A percentile compares a stretch with the other conserved stretches of the same genome.
These are phyloP conservation scores for Pyrenochaeta sp. DNA, from an alignment of 2,329 filamentous ascomycete genomes.

Conservation along the genomic window DNA sequence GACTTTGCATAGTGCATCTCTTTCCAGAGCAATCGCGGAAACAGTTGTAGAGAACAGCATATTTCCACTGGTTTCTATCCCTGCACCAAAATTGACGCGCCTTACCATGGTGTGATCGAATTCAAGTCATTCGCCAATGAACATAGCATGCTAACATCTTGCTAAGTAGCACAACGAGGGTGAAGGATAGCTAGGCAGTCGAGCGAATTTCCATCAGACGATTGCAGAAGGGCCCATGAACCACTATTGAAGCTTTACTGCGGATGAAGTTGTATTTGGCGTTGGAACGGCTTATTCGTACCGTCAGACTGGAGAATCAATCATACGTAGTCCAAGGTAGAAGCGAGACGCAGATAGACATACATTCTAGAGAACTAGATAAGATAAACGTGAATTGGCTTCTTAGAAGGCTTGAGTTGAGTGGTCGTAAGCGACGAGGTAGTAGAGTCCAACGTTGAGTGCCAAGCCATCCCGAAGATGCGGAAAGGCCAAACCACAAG, in stretches of 20 bases:
- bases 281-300: too few species aligned
- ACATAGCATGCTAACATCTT: neutral
- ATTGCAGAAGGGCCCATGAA: too few species aligned
- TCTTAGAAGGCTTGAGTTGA: too few species aligned
- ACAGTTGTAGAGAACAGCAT: neutral
- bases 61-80: neutral
- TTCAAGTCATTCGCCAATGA: neutral
- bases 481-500: conserved; percentile 8
- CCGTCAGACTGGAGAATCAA: too few species aligned
- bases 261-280: too few species aligned
- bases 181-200: neutral
- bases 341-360: too few species aligned
- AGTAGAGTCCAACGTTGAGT: too few species aligned
- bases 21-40: neutral
- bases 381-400: too few species aligned
- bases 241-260: too few species aligned
- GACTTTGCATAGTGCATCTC: neutral
- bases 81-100: neutral
- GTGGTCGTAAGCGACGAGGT: too few species aligned
- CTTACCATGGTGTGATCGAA: neutral
- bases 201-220: neutral
- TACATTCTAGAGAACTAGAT: too few species aligned
- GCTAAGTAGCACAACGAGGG: neutral
- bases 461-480: neutral
- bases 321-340: neutral